Evolutionary conservation across 2,329 filamentous ascomycete genomes (phyloP), one percentile per base, ranked within the genome.

Genomic region (Fusarium verrucosum): DNA sequence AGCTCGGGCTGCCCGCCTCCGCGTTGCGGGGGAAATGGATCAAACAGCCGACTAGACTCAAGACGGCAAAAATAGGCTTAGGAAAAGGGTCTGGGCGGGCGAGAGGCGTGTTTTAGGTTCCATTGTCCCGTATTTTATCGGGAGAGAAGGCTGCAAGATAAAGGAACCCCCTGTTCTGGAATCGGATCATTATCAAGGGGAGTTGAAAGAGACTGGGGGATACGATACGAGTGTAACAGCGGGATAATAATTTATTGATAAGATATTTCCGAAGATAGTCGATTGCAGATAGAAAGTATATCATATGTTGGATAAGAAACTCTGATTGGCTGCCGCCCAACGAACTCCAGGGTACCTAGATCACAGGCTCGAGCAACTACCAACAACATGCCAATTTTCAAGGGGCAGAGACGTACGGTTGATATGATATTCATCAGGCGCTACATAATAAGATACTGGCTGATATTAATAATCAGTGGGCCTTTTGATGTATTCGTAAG

Each of bases 1-100:
- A 50, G 45, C 26, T 40, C 25, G 49, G 36, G 10, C 45, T 33
- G 40, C 26, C 55, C 40, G 37, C 28, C 33, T 58, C 64, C 51
- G 49, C 32, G 52, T 40, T 45, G 53, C 49, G 50, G 64, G 64
- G 65, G 44, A 53, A 53, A 50, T 52, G 19, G 45, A 38, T 20
- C 50, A 16, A 33, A 50, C 22, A 14, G 25, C 6, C 14, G 13
- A 38, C 64, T 67, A 66, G 16, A 7, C 62, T 45, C 1, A 26
- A 22, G 58, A 41, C 20, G 63, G 64, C 28, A 56, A 57, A 38
- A 17, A 56, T 40, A 61, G 45, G 49, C 38, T 40, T 56, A 44
- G 44, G 60, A 63, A 68, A 61, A 65, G 55, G 50, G 30, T n/a
- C 30, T 32, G 14, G 14, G 7, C 47, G 42, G 28, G 28, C 38